Evolutionary conservation across 192 early-diverging fungal genomes (phyloP).

Genomic region (Geranomyces michiganensis): DNA sequence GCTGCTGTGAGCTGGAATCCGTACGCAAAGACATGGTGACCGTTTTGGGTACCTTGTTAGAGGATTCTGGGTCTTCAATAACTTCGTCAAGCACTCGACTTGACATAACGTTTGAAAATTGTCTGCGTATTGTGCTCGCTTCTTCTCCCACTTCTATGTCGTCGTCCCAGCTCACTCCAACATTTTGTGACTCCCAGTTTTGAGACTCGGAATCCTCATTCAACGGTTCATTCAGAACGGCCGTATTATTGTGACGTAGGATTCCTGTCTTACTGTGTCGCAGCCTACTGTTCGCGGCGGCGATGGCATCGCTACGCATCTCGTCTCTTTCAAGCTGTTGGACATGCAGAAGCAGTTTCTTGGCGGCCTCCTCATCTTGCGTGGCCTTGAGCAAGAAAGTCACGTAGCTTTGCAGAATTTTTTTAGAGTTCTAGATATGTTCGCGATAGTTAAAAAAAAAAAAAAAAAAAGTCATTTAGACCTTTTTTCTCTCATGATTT

Average conservation of each 20-base stretch:
- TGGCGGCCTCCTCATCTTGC: conserved; percentile 14
- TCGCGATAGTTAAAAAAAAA: too few relatives aligned
- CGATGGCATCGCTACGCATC: neutral
- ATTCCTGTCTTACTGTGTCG: too few relatives aligned
- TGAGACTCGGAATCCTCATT: neutral
- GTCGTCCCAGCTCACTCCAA: conserved; percentile 3
- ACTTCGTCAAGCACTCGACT: too few relatives aligned
- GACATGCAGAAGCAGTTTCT: conserved; percentile 1
- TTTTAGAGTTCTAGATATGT: conserved; percentile 7
- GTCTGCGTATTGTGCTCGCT: too few relatives aligned
- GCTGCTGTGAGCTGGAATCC: too few relatives aligned
- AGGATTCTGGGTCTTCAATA: too few relatives aligned
- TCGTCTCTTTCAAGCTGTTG: neutral
- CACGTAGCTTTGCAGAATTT: conserved; percentile 11
- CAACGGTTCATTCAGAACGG: neutral
- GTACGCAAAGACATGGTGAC: too few relatives aligned
- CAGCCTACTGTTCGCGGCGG: neutral
- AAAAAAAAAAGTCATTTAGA: too few relatives aligned
- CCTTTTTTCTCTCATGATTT: neutral
- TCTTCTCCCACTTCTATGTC: conserved; percentile 13
- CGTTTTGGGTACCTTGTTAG: too few relatives aligned
- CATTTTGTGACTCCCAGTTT: neutral
- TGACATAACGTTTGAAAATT: too few relatives aligned
- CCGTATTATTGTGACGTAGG: too few relatives aligned
- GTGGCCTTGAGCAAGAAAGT: conserved; percentile 18